Evolutionary conservation across 208 protist genomes (phyloP), one percentile per base, ranked within the genome.

Genomic region (Leishmania martiniquensis): DNA sequence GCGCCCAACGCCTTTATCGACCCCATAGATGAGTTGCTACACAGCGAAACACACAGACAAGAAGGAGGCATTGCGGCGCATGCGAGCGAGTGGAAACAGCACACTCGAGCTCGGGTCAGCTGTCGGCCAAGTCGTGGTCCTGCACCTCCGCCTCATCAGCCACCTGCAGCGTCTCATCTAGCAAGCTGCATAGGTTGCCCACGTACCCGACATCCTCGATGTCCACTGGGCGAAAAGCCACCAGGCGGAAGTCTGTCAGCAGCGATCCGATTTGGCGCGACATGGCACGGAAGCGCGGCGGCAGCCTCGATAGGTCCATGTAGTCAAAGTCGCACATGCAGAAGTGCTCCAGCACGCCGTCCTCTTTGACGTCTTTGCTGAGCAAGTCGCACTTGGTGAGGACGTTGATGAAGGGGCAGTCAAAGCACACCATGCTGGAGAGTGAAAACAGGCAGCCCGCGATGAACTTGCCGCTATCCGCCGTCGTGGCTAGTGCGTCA

Each of bases 341-440:
- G 76, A 93, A 97, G 78, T 95, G 87, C 80, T 97, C 94, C 42
- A 97, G 81, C 37, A 77, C 73, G 45, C 78, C 78, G 34, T 93
- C 87, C 52, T 95, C 88, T 72, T 87, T 89, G 60, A 97, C 87
- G 72, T 85, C 87, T 49, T 86, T 80, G 72, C 82, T 87, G 32
- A 98, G 91, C 57, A 97, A 78, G 65, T 97, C 95, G 72, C 93
- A 97, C 83, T 98, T 98, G 71, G 91, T 96, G 59, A 98, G 89
- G 9, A 98, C 87, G 57, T 96, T 97, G 79, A 98, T 91, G 77
- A 97, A 96, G 20, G 95, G 95, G 78, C 93, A 96, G 32, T 98
- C 95, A 81, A 98, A 96, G 83, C 86, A 91, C 34, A 97, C 91
- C 95, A 98, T 98, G 75, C 92, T 95, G 17, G 91, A 96, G 25